Percentiles rank a stretch among this genome's conserved stretches.
Evolutionary conservation across 179 eudicot genomes (phyloP).

Genomic region (Heliamphora ciliata): DNA sequence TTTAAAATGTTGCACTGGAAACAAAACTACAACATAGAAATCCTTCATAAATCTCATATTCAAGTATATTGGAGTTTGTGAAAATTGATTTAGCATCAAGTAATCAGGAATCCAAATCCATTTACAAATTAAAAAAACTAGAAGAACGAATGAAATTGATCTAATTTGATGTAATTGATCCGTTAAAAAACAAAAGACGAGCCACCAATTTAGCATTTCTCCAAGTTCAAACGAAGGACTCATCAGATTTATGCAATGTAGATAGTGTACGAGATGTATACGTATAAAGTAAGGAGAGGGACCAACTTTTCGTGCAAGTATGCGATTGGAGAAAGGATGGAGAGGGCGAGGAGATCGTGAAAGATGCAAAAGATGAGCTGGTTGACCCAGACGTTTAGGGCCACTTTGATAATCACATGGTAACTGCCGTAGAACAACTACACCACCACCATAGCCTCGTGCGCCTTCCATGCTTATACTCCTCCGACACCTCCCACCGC

Average conservation of each 20-base stretch:
- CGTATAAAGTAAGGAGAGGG: neutral
- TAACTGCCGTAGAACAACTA: constrained; percentile 64
- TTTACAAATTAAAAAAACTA: neutral
- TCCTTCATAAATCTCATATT: too few relatives aligned
- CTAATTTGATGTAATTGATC: neutral
- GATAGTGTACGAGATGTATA: neutral
- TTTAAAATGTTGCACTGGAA: neutral
- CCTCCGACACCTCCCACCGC: constrained; percentile 19
- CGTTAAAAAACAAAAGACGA: neutral
- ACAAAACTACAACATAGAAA: too few relatives aligned
- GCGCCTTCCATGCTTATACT: constrained; percentile 48
- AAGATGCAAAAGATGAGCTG: constrained; percentile 71
- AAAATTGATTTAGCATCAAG: too few relatives aligned
- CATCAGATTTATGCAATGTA: neutral
- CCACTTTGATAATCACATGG: constrained; percentile 76
- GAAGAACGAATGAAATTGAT: neutral
- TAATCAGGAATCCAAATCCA: neutral
- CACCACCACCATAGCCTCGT: constrained; percentile 54
- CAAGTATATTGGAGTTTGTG: too few relatives aligned
- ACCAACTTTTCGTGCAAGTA: constrained; percentile 63
- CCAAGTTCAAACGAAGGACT: neutral
- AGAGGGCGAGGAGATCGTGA: constrained; percentile 67
- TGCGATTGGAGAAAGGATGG: constrained; percentile 74
- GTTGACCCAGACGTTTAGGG: constrained; percentile 67
- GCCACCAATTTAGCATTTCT: neutral